Evolutionary conservation across 371 early-diverging fungal genomes (phyloP), one percentile per base, ranked within the genome.

Genomic region (Basidiobolus meristosporus): DNA sequence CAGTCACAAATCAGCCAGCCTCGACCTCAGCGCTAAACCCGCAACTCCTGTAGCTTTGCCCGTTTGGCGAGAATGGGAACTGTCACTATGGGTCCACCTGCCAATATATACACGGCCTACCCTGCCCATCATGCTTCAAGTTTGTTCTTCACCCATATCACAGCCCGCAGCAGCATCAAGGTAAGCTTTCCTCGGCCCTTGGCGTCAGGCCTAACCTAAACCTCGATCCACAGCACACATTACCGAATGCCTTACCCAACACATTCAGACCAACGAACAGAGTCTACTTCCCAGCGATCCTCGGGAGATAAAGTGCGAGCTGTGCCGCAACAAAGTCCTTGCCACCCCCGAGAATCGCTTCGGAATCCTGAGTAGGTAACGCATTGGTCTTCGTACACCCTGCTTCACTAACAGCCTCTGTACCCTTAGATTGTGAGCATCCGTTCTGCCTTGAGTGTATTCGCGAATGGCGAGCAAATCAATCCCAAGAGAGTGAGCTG

Each of bases 401-500:
- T 36, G 11, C 23, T 11, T 9, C 20, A 1, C 7, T 17, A n/a
- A 18, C 15, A 23, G 40, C 17, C 7, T 36, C 17, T 28, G 12
- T 35, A 20, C 34, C 11, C 12, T 12, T 31, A 63, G 63, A 49
- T 29, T 70, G 70, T 39, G 62, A 65, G 14, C 70, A 70, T 41
- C 60, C 63, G 31, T 62, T 67, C 26, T 70, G 71, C 43, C 46
- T 68, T n/a, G 45, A 50, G 19, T 70, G 71, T 36, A 62, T 66
- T 19, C 55, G 71, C 19, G 49, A 56, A 31, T 70, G 68, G 68
- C 53, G 68, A 12, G 39, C 46, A 12, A 62, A 56, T 46, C 47
- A 63, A 16, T 34, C 41, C 0, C 47, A 54, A 56, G 63, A 60
- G 29, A 41, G 38, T 33, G 32, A 35, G 22, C 18, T 48, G 17